phyloP scores from a whole-genome alignment of 2,329 filamentous ascomycete genomes.

The Venturia oleaginea region DNA sequence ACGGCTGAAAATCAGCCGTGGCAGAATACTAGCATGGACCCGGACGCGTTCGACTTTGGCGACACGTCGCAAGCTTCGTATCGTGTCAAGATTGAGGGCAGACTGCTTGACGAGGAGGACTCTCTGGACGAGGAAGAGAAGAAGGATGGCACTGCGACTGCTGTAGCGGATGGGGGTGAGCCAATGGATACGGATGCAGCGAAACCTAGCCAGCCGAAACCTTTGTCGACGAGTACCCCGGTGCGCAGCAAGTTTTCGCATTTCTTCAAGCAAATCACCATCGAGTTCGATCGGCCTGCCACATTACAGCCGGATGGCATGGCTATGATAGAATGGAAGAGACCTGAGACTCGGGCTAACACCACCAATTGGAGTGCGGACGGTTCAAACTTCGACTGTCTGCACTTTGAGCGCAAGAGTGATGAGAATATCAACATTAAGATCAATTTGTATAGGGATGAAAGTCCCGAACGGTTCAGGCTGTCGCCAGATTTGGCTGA shows the following conservation, averaged over 20 bases:
- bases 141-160: constrained; percentile 30
- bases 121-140: constrained; percentile 37
- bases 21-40: constrained; percentile 63
- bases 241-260: constrained; percentile 56
- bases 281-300: constrained; percentile 47
- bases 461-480: constrained; percentile 75
- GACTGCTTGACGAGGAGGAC: constrained; percentile 55
- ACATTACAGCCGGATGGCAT: constrained; percentile 59
- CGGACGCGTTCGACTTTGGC: constrained; percentile 74
- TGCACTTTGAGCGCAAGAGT: constrained; percentile 83
- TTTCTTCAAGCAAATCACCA: constrained; percentile 72
- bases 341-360: constrained; percentile 57
- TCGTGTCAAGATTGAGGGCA: constrained; percentile 84
- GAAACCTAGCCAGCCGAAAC: constrained; percentile 15
- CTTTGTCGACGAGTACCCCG: not conserved
- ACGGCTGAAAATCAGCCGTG: constrained; percentile 90
- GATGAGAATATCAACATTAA: constrained; percentile 90
- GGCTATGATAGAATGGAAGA: constrained; percentile 74
- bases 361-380: not conserved
- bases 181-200: constrained; percentile 54
- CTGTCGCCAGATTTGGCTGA: constrained; percentile 32
- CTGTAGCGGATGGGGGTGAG: constrained; percentile 36
- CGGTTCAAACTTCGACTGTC: constrained; percentile 74
- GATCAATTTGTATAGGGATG: constrained; percentile 76
- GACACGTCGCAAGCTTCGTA: constrained; percentile 71